A percentile compares a stretch with the other conserved stretches of the same genome.
Conservation (phyloP, 768 basidiomycete genomes). For the Saitozyma podzolica region DNA sequence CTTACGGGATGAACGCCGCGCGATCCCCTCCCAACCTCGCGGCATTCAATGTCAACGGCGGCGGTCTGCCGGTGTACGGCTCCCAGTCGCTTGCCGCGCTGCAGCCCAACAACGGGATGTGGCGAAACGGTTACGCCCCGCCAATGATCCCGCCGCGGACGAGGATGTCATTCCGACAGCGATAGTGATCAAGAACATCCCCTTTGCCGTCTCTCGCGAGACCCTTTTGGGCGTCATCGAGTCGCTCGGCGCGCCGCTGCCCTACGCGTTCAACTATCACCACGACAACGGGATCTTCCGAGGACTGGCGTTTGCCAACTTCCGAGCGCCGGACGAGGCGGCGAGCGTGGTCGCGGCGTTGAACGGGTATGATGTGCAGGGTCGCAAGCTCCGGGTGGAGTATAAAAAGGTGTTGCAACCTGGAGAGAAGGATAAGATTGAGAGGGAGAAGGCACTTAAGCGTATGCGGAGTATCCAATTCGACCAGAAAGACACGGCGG, state of each 20-base stretch:
- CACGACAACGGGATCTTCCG: constrained; percentile 96
- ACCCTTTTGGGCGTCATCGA: constrained; percentile 95
- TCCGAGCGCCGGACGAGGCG: constrained; percentile 84
- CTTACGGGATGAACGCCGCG: not conserved
- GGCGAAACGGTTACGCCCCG: constrained; percentile 28
- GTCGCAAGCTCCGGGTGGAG: constrained; percentile 95
- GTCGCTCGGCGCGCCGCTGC: constrained; percentile 88
- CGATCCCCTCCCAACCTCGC: too few species aligned
- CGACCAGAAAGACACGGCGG: constrained; percentile 46
- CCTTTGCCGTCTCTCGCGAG: constrained; percentile 96
- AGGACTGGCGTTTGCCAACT: constrained; percentile 97
- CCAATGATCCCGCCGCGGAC: constrained; percentile 20
- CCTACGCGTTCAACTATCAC: constrained; percentile 99
- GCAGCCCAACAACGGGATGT: constrained; percentile 3
- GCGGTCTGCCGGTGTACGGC: constrained; percentile 23
- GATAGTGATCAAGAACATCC: constrained; percentile 99
- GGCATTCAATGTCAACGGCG: too few species aligned
- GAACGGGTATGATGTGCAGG: constrained; percentile 68
- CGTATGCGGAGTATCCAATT: constrained; percentile 97
- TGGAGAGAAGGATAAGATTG: constrained; percentile 97
- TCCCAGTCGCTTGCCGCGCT: constrained; percentile 28
- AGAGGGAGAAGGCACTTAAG: constrained; percentile 95
- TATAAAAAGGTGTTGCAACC: constrained; percentile 99
- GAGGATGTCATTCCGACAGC: constrained; percentile 98
- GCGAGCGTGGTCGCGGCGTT: constrained; percentile 93